Evolutionary conservation across 306 rosid genomes (phyloP).

Genomic region (Rosa persica): DNA sequence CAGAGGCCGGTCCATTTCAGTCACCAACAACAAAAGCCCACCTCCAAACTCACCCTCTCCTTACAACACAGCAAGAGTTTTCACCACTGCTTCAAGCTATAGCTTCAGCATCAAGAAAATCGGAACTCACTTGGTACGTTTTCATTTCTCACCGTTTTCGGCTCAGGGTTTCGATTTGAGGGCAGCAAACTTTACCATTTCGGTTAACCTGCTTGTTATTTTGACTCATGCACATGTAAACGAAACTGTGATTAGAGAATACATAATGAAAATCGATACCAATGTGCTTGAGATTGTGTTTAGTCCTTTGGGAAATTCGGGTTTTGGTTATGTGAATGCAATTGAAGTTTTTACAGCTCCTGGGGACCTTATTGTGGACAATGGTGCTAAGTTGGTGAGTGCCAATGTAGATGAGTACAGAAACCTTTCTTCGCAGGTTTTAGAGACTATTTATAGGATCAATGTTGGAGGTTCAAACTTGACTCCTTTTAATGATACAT

Average conservation of each 20-base stretch:
- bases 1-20: slow-evolving; percentile 41
- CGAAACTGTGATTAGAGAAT: slow-evolving; percentile 55
- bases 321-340: slow-evolving; percentile 73
- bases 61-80: slow-evolving; percentile 81
- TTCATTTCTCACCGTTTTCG: slow-evolving; percentile 79
- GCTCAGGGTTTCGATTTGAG: slow-evolving; percentile 47
- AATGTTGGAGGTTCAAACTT: slow-evolving; percentile 77
- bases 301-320: slow-evolving; percentile 43
- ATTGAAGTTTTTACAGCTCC: slow-evolving; percentile 85
- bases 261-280: slow-evolving; percentile 43
- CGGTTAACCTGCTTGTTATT: slow-evolving; percentile 45
- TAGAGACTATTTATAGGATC: slow-evolving; percentile 76
- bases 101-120: slow-evolving; percentile 57
- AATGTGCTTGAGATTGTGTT: slow-evolving; percentile 54
- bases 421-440: slow-evolving; percentile 58
- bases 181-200: slow-evolving; percentile 62
- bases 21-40: slow-evolving; percentile 51
- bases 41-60: slow-evolving; percentile 39
- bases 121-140: slow-evolving; percentile 79
- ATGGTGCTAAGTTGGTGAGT: slow-evolving; percentile 60
- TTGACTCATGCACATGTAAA: slow-evolving; percentile 31
- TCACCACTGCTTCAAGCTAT: slow-evolving; percentile 53
- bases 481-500: slow-evolving; percentile 89
- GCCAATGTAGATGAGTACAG: slow-evolving; percentile 44
- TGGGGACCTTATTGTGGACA: slow-evolving; percentile 60